phyloP scores from a whole-genome alignment of 2,329 filamentous ascomycete genomes.

The Monosporascus sp. region DNA sequence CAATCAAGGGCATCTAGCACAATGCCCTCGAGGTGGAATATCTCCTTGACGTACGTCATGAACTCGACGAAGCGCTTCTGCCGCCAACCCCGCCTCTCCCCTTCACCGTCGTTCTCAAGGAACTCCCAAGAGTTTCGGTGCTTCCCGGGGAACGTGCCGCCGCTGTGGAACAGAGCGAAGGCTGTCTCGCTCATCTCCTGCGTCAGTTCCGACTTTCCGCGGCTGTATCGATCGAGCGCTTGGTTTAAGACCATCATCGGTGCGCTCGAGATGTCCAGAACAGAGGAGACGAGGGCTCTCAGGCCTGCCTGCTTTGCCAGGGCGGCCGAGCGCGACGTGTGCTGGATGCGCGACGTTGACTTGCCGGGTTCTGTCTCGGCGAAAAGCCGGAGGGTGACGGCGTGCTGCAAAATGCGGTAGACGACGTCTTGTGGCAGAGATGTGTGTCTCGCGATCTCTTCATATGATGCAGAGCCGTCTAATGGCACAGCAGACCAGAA shows the following conservation, averaged over 20 bases:
- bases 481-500: constrained; percentile 47
- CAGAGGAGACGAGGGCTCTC: constrained; percentile 29
- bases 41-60: constrained; percentile 34
- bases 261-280: constrained; percentile 32
- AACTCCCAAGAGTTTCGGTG: constrained; percentile 32
- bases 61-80: constrained; percentile 34
- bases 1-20: constrained; percentile 31
- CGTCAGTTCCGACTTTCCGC: constrained; percentile 24
- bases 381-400: constrained; percentile 33
- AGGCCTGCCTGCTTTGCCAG: constrained; percentile 28
- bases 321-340: constrained; percentile 33
- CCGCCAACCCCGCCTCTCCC: constrained; percentile 31
- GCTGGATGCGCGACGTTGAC: constrained; percentile 23
- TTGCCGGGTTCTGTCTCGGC: constrained; percentile 19
- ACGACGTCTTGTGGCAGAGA: constrained; percentile 34
- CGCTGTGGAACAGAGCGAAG: constrained; percentile 30
- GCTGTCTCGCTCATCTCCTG: constrained; percentile 30
- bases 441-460: constrained; percentile 32
- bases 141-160: constrained; percentile 21
- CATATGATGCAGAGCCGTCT: constrained; percentile 36
- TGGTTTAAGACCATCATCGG: constrained; percentile 30
- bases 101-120: constrained; percentile 35
- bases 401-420: constrained; percentile 32
- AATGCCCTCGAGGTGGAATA: constrained; percentile 30
- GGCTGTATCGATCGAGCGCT: constrained; percentile 26